Conservation (phyloP, 306 rosid species). For the Prunus mira region DNA sequence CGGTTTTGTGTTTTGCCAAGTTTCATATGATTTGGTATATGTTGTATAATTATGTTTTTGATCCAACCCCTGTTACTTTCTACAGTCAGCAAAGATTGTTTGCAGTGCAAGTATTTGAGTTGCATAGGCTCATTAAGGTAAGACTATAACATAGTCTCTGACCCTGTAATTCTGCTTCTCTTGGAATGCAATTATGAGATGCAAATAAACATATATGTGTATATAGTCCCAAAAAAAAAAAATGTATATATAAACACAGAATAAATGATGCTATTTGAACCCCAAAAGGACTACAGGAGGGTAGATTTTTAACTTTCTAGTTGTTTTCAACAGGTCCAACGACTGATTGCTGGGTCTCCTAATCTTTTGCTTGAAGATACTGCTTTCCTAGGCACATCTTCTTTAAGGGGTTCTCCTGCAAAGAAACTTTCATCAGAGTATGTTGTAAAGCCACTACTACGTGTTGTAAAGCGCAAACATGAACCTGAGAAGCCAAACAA, state of each 20-base stretch:
- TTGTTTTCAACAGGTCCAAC: conserved; percentile 74
- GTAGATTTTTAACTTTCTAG: too few relatives aligned
- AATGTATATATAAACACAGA: not conserved
- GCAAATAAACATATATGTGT: not conserved
- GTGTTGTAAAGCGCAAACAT: conserved; percentile 48
- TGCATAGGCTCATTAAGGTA: conserved; percentile 46
- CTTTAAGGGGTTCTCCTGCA: conserved; percentile 45
- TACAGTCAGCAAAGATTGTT: conserved; percentile 65
- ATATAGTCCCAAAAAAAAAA: not conserved
- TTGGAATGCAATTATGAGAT: not conserved
- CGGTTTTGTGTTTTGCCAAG: conserved; percentile 18
- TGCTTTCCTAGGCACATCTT: conserved; percentile 59
- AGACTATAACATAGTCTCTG: not conserved
- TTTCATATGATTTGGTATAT: conserved; percentile 18
- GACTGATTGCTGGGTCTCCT: conserved; percentile 84
- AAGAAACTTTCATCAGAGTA: conserved; percentile 45
- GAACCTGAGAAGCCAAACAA: conserved; percentile 54
- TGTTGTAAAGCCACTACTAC: conserved; percentile 27
- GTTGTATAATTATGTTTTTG: conserved; percentile 48
- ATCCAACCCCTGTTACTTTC: conserved; percentile 56
- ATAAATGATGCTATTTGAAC: not conserved
- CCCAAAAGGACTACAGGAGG: not conserved
- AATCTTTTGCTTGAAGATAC: conserved; percentile 65
- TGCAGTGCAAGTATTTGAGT: conserved; percentile 44
- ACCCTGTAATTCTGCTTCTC: not conserved